Percentiles rank a stretch among this genome's conserved stretches.
phyloP scores from a whole-genome alignment of 306 rosid species.

The Prunus mongolica region DNA sequence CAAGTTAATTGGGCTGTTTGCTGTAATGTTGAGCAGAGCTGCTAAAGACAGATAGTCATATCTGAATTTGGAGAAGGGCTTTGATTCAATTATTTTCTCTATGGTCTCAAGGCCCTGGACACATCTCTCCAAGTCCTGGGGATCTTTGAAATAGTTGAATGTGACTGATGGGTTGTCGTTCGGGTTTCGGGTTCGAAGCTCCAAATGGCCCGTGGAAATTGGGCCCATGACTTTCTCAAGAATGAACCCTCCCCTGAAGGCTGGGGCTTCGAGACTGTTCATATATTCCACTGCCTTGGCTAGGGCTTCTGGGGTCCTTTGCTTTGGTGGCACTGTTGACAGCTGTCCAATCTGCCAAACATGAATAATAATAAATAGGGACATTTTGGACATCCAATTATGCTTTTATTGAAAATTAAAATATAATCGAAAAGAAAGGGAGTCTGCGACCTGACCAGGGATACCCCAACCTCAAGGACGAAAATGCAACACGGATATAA shows the following conservation, averaged over 20 bases:
- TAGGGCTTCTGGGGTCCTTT: constrained; percentile 60
- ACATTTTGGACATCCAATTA: no score
- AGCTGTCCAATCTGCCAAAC: constrained; percentile 45
- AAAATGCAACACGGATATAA: no score
- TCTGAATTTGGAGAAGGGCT: constrained; percentile 46
- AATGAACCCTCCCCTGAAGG: constrained; percentile 63
- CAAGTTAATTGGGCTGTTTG: constrained; percentile 47
- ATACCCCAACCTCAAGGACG: no score
- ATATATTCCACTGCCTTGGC: constrained; percentile 38
- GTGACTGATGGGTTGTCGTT: constrained; percentile 67
- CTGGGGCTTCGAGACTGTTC: constrained; percentile 37
- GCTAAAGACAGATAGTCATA: constrained; percentile 25
- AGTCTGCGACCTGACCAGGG: no score
- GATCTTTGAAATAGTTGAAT: constrained; percentile 67
- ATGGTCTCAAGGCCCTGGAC: constrained; percentile 49
- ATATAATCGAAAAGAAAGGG: no score
- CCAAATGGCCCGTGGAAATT: constrained; percentile 51
- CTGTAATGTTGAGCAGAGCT: constrained; percentile 44
- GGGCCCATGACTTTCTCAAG: constrained; percentile 71
- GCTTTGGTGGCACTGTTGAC: constrained; percentile 40
- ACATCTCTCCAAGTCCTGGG: constrained; percentile 55
- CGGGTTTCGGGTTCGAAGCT: constrained; percentile 51
- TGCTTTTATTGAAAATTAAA: no score
- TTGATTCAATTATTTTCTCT: constrained; percentile 45
- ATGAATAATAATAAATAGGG: no score